A percentile compares a stretch with the other conserved stretches of the same genome.
phyloP scores from a whole-genome alignment of 345 rosid genomes.

The Hibiscus mutabilis region DNA sequence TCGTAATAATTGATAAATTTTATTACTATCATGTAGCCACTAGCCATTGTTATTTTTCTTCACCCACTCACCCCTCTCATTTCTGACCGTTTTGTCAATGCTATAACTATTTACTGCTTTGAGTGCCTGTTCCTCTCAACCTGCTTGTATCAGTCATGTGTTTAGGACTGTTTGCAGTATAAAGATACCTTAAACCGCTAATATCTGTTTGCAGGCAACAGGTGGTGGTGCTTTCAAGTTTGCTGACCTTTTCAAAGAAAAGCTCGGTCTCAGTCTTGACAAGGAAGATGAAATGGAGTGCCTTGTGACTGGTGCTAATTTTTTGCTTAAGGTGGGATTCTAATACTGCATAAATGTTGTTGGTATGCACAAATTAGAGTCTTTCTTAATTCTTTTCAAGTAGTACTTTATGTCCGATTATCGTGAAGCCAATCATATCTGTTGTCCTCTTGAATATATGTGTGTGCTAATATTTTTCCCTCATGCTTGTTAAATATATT shows the following conservation, averaged over 20 bases:
- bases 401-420: not conserved
- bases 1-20: not conserved
- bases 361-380: not conserved
- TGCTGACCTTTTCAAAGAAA: conserved; percentile 80
- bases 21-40: not conserved
- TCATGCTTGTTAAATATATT: no score
- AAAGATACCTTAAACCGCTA: conserved; percentile 14
- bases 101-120: not conserved
- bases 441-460: not conserved
- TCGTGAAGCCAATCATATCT: not conserved
- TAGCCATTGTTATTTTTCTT: not conserved
- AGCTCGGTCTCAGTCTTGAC: conserved; percentile 73
- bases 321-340: conserved; percentile 74
- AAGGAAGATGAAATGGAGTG: conserved; percentile 96
- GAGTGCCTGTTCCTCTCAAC: not conserved
- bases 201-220: conserved; percentile 62
- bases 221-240: conserved; percentile 98
- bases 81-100: not conserved
- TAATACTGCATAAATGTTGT: conserved; percentile 10
- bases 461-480: no score
- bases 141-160: not conserved
- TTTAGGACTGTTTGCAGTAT: not conserved
- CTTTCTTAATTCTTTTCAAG: not conserved
- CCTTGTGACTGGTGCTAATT: conserved; percentile 89
- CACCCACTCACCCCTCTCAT: not conserved